These are phyloP conservation scores for Podospora bellae-mahoneyi DNA, from an alignment of 495 filamentous ascomycete species.

Conservation along the genomic window DNA sequence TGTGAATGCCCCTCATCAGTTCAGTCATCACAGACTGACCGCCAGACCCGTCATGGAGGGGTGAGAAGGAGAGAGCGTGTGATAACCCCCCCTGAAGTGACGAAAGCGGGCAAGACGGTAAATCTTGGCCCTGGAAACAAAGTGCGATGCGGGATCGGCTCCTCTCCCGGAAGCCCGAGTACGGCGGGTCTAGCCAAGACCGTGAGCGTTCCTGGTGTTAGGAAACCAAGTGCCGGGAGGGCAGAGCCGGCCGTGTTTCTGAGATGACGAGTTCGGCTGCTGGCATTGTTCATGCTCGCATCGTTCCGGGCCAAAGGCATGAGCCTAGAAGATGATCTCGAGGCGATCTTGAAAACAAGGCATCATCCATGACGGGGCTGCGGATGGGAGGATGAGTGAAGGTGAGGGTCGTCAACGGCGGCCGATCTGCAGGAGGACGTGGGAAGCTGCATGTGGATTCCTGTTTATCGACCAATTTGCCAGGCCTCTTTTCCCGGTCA, in stretches of 20 bases:
- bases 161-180: slow-evolving; percentile 10
- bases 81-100: background rate
- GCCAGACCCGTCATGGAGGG: slow-evolving; percentile 1
- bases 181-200: slow-evolving; percentile 4
- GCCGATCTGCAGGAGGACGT: background rate
- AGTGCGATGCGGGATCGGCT: slow-evolving; percentile 3
- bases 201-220: background rate
- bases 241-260: background rate
- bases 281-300: background rate
- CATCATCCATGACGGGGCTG: too few species aligned
- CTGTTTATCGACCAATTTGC: slow-evolving; percentile 2
- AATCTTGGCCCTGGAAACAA: background rate
- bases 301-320: background rate
- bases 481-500: background rate
- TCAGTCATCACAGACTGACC: background rate
- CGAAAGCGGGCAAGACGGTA: background rate
- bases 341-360: background rate
- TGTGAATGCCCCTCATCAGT: background rate
- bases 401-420: background rate
- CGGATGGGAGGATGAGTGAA: too few species aligned
- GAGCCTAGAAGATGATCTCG: background rate
- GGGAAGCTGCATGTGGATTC: slow-evolving; percentile 3
- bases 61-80: background rate
- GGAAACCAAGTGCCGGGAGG: background rate
- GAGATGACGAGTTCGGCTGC: background rate